Conservation (phyloP, 2,329 filamentous ascomycete genomes). For the Xylariaceae sp. region DNA sequence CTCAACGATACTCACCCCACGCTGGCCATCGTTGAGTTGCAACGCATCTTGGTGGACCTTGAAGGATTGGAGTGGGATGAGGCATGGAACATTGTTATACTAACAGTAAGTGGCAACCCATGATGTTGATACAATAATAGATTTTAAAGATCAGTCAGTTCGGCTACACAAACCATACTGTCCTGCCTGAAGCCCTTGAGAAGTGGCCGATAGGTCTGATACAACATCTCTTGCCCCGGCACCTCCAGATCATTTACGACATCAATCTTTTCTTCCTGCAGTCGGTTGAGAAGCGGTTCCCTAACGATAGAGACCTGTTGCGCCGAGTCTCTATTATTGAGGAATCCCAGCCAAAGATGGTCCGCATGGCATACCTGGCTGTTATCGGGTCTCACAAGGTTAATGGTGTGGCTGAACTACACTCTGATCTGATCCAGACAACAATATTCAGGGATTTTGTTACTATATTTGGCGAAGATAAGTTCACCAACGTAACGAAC, state of each 20-base stretch:
- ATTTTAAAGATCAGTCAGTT: slow-evolving; percentile 50
- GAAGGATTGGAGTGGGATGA: slow-evolving; percentile 92
- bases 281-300: slow-evolving; percentile 82
- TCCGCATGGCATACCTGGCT: slow-evolving; percentile 93
- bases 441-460: slow-evolving; percentile 99
- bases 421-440: slow-evolving; percentile 96
- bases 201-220: slow-evolving; percentile 95
- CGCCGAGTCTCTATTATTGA: slow-evolving; percentile 92
- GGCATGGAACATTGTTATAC: slow-evolving; percentile 77
- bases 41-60: slow-evolving; percentile 83
- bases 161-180: slow-evolving; percentile 97
- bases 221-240: slow-evolving; percentile 87
- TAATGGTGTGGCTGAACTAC: slow-evolving; percentile 94
- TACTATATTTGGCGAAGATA: slow-evolving; percentile 87
- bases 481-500: slow-evolving; percentile 98
- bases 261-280: slow-evolving; percentile 96
- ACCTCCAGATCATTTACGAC: slow-evolving; percentile 96
- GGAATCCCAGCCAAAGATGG: slow-evolving; percentile 94
- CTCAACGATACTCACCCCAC: slow-evolving; percentile 98
- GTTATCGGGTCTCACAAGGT: slow-evolving; percentile 98
- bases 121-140: slow-evolving; percentile 6
- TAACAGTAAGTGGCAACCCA: slow-evolving; percentile 49
- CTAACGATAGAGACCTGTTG: slow-evolving; percentile 82
- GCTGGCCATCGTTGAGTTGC: slow-evolving; percentile 89
- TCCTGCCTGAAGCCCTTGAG: slow-evolving; percentile 92